Conservation (phyloP, 305 asterid species). For the Solanum hybrid region DNA sequence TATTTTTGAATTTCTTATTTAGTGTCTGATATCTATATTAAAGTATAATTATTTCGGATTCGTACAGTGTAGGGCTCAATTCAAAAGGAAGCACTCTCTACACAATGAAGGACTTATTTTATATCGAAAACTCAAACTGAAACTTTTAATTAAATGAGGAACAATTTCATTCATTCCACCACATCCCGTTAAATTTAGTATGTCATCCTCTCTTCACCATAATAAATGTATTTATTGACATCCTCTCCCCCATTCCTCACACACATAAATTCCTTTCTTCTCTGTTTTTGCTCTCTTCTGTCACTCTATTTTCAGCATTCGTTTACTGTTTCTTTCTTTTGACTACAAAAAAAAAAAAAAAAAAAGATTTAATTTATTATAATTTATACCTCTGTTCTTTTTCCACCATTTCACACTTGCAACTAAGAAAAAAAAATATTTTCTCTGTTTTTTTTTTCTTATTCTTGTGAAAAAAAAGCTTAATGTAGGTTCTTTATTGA, state of each 20-base stretch:
- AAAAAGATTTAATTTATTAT: not conserved
- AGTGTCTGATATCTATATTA: too few relatives aligned
- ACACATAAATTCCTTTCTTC: not conserved
- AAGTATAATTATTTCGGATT: too few relatives aligned
- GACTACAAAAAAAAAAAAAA: not conserved
- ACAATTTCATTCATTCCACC: not conserved
- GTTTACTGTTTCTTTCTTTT: not conserved
- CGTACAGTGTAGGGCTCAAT: not conserved
- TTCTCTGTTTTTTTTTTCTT: not conserved
- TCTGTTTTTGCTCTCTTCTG: not conserved
- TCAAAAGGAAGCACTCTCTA: not conserved
- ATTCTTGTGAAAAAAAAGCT: not conserved
- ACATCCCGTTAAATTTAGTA: not conserved
- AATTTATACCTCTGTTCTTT: not conserved
- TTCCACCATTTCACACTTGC: not conserved
- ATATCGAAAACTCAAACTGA: rapidly evolving
- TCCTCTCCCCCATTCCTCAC: not conserved
- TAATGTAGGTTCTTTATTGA: not conserved
- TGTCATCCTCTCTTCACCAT: not conserved
- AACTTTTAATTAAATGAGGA: too few relatives aligned
- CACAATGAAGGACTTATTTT: not conserved
- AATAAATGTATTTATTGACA: not conserved
- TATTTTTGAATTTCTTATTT: too few relatives aligned
- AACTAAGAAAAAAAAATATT: not conserved
- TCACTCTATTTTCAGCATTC: not conserved